phyloP scores from a whole-genome alignment of 352 stramenopile species.

The Elongisporangium anandrum region DNA sequence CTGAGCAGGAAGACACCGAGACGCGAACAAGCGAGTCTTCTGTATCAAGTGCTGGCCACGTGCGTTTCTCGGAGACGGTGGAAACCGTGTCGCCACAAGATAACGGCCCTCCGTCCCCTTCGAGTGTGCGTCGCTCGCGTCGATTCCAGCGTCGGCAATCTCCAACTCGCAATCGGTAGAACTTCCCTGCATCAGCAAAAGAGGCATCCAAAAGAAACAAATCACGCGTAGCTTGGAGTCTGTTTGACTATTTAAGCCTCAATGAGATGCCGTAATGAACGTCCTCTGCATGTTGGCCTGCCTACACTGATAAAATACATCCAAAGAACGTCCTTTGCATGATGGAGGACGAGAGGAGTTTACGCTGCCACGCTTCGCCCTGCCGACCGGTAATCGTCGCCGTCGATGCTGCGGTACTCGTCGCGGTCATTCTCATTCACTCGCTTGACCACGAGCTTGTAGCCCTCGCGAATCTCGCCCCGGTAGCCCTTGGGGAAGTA shows the following conservation, averaged over 20 bases:
- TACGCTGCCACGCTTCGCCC: background rate
- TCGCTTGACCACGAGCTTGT: slow-evolving; percentile 83
- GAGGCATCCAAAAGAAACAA: background rate
- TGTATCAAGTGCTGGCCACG: background rate
- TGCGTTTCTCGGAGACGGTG: background rate
- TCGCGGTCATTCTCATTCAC: slow-evolving; percentile 12
- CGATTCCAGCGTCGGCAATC: background rate
- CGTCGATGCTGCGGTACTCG: slow-evolving; percentile 26
- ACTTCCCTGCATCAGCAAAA: background rate
- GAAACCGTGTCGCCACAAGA: slow-evolving; percentile 1
- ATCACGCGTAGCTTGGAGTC: background rate
- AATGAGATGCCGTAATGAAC: background rate
- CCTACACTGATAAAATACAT: background rate
- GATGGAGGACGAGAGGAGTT: background rate
- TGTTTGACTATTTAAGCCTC: background rate
- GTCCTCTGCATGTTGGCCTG: background rate
- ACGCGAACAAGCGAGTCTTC: background rate
- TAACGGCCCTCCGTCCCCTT: background rate
- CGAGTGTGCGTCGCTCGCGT: background rate
- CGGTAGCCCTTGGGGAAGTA: slow-evolving; percentile 87
- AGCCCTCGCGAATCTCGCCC: slow-evolving; percentile 66
- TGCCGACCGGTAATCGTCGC: slow-evolving; percentile 7
- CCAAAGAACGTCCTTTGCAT: background rate
- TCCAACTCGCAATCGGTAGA: background rate
- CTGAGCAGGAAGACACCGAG: background rate